phyloP scores from a whole-genome alignment of 163 green algal species.

The Coccomyxa subellipsoidea region DNA sequence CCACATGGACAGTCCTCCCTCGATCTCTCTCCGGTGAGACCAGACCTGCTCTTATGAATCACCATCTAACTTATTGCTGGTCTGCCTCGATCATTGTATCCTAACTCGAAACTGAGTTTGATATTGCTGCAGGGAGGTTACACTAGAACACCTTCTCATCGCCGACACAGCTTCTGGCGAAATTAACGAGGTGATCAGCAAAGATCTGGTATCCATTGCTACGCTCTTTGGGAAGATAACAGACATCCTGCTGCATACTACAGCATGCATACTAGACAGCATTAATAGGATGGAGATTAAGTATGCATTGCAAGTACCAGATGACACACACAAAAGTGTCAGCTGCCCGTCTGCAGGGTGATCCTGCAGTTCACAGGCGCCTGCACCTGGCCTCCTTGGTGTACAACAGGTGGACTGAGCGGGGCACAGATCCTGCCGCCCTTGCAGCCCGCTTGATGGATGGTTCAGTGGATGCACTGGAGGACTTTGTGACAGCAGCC shows the following conservation, averaged over 20 bases:
- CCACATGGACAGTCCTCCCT: background rate
- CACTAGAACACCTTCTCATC: background rate
- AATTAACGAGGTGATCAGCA: background rate
- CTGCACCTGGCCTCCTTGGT: slow-evolving; percentile 15
- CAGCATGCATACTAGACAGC: no score
- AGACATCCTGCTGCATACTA: no score
- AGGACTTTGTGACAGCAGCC: background rate
- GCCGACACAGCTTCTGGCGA: background rate
- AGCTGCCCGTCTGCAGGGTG: background rate
- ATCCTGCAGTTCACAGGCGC: background rate
- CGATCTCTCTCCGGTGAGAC: background rate
- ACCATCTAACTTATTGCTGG: background rate
- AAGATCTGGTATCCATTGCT: background rate
- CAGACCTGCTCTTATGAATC: background rate
- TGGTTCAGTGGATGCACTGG: slow-evolving; percentile 12
- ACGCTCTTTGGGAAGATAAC: no score
- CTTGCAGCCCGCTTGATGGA: slow-evolving; percentile 13
- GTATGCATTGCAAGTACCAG: background rate
- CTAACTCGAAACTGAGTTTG: background rate
- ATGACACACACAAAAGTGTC: background rate
- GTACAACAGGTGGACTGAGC: slow-evolving; percentile 23
- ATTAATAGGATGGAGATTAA: no score
- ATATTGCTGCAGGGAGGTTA: background rate
- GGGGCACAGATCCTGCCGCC: background rate
- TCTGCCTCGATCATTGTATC: background rate